Base-by-base conservation (phyloP, 148 eudicot species). In the Bassia scoparia region DNA sequence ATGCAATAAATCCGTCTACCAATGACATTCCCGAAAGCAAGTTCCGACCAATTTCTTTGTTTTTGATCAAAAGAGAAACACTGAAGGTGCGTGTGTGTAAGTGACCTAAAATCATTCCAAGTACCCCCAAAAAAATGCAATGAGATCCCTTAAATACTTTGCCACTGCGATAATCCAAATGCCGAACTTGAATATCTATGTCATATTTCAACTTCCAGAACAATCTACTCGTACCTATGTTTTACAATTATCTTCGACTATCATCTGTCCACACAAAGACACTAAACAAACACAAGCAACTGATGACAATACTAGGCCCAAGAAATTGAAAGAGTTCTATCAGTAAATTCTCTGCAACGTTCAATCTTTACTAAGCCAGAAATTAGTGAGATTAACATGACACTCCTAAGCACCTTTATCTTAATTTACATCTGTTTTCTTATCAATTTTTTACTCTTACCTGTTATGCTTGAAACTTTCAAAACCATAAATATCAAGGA, bases 381-480 rank as follows among this genome's bases (percentile, higher is more conserved):
- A 17, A 11, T 52, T 38, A 26, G 38, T 69, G 43, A 44, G 68
- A 38, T 17, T 49, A 48, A 27, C 38, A 50, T 17, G 16, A 37
- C 29, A 46, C n/a, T 29, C 69, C 20, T 63, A 10, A 15, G 69
- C 46, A 31, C 56, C 70, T 63, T 77, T 30, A 64, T 12, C 26
- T 11, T 29, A 17, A 53, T 52, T 8, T 13, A 74, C 14, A 56
- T 6, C 17, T 23, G 24, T 33, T 21, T 53, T 52, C 44, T 34
- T 18, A 11, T 53, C 52, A 27, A 67, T 61, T 67, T 41, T 64
- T 24, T 24, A 41, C 27, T 23, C 72, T 58, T 74, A 90, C 99
- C 99, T 96, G 86, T 96, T 96, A 77, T 87, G 85, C 86, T 92
- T 92, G 74, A 96, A 96, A 87, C 99, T 96, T 81, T 96, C 99